Evolutionary conservation across 441 rosid genomes (phyloP).

Genomic region (Euphorbia neoarborescens): DNA sequence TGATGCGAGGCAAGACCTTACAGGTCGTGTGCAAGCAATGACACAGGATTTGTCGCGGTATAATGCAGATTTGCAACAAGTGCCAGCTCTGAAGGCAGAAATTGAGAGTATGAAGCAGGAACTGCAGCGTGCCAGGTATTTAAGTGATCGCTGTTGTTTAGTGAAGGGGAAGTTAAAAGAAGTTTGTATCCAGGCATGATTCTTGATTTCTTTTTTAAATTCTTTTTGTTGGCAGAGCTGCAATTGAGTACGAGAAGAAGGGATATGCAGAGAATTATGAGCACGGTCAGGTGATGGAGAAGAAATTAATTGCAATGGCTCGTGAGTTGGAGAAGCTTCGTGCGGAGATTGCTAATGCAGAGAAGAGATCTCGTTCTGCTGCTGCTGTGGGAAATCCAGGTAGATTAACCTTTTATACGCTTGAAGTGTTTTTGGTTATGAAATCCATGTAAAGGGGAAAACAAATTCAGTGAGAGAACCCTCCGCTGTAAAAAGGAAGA

Average conservation of each 20-base stretch:
- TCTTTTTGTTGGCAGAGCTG: constrained; percentile 42
- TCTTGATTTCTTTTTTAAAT: constrained; percentile 9
- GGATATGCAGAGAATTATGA: constrained; percentile 92
- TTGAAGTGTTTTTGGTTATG: neutral
- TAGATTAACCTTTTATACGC: constrained; percentile 19
- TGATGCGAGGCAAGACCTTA: constrained; percentile 58
- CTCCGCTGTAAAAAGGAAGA: neutral
- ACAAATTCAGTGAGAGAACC: neutral
- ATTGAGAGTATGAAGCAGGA: constrained; percentile 79
- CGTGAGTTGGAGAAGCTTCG: constrained; percentile 91
- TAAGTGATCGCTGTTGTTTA: neutral
- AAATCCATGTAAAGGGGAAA: neutral
- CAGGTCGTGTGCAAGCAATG: constrained; percentile 60
- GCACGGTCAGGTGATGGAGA: constrained; percentile 87
- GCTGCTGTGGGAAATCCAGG: constrained; percentile 63
- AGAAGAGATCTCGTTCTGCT: constrained; percentile 55
- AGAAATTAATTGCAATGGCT: constrained; percentile 83
- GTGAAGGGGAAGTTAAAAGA: neutral
- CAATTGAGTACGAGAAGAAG: constrained; percentile 91
- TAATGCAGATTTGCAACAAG: constrained; percentile 64
- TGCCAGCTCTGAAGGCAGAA: constrained; percentile 61
- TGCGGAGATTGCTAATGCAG: constrained; percentile 83
- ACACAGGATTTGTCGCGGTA: constrained; percentile 64
- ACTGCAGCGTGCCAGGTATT: constrained; percentile 76
- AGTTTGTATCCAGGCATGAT: constrained; percentile 1